phyloP scores from a whole-genome alignment of 2,329 filamentous ascomycete species.

The Talaromyces sp. region DNA sequence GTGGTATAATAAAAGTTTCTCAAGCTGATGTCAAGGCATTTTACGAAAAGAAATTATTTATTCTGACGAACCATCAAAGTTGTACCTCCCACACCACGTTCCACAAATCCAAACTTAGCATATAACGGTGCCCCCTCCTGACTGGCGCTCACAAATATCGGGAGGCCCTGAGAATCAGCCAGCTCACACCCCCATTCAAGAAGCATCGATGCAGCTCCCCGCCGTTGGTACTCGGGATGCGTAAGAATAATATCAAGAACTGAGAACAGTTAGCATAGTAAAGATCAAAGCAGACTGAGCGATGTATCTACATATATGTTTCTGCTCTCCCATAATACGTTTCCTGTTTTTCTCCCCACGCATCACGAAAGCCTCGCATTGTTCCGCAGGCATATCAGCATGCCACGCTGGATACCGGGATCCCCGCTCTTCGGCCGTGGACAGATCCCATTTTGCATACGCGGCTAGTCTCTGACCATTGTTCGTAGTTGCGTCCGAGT shows the following conservation, averaged over 20 bases:
- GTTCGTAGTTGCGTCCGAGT: neutral
- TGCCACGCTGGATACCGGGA: conserved; percentile 4
- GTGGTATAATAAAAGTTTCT: neutral
- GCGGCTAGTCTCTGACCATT: neutral
- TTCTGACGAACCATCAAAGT: neutral
- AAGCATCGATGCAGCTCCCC: conserved; percentile 21
- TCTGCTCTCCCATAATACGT: neutral
- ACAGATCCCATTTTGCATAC: conserved; percentile 7
- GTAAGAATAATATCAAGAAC: conserved; percentile 21
- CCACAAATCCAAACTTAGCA: neutral
- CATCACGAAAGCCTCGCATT: neutral
- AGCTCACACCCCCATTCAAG: conserved; percentile 22
- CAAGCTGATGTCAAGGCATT: neutral
- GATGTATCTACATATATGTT: neutral
- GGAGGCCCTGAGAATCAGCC: neutral
- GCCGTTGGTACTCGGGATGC: conserved; percentile 19
- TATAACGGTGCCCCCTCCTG: neutral
- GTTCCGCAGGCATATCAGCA: neutral
- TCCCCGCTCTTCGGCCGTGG: conserved; percentile 3
- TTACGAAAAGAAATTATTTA: neutral
- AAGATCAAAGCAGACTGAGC: neutral
- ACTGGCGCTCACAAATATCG: neutral
- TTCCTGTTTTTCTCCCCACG: neutral
- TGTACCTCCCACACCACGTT: neutral
- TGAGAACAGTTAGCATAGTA: neutral